Percentiles rank a stretch among this genome's conserved stretches.
phyloP scores from a whole-genome alignment of 202 grass and related monocot species.

The Bolboschoenoplectus hybrid region DNA sequence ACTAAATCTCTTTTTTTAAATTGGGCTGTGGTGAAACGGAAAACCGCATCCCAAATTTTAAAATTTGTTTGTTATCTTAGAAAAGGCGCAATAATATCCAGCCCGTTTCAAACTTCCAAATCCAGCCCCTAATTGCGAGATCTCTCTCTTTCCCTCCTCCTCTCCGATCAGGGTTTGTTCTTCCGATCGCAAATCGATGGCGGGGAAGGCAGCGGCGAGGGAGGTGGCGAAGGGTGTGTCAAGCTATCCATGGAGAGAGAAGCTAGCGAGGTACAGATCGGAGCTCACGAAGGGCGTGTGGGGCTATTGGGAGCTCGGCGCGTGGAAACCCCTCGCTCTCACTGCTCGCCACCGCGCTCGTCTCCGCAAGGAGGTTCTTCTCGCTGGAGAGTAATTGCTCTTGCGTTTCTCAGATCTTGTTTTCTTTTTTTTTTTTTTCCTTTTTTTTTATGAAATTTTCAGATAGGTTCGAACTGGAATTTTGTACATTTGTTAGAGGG shows the following conservation, averaged over 20 bases:
- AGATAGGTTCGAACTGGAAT: background rate
- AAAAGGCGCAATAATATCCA: background rate
- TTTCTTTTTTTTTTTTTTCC: background rate
- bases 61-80: background rate
- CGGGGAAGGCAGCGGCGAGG: conserved; percentile 49
- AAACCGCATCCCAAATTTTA: background rate
- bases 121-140: background rate
- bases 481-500: background rate
- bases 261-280: conserved; percentile 71
- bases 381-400: conserved; percentile 58
- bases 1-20: background rate
- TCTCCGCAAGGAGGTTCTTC: conserved; percentile 87
- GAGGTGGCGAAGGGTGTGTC: conserved; percentile 48
- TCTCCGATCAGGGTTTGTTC: background rate
- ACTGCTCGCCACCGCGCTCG: conserved; percentile 76
- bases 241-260: conserved; percentile 74
- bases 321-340: conserved; percentile 85
- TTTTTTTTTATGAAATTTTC: too few species aligned
- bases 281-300: conserved; percentile 84
- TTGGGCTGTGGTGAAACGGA: background rate
- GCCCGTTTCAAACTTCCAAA: conserved; percentile 3
- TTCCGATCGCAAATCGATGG: conserved; percentile 40
- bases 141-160: background rate
- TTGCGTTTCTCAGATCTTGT: background rate
- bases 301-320: conserved; percentile 96